Percentiles rank a stretch among this genome's conserved stretches.
phyloP scores from a whole-genome alignment of 2,329 filamentous ascomycete species.

The Colletotrichum trifolii region DNA sequence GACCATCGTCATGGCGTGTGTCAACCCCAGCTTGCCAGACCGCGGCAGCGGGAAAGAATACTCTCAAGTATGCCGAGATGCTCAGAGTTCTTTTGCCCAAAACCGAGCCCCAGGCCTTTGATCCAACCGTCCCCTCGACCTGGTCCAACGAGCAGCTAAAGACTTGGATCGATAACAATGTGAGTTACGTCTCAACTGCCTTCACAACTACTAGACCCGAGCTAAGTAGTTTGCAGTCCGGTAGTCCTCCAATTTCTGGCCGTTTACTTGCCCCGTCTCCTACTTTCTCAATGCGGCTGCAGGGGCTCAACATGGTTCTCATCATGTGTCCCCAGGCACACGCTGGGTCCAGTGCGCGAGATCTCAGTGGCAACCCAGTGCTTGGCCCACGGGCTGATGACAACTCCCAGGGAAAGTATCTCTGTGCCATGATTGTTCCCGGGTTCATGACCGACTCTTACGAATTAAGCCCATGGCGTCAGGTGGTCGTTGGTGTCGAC shows the following conservation, averaged over 20 bases:
- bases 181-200: slow-evolving; percentile 39
- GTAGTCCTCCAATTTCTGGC: slow-evolving; percentile 47
- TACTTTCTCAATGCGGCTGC: slow-evolving; percentile 29
- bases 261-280: slow-evolving; percentile 48
- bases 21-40: slow-evolving; percentile 59
- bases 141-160: slow-evolving; percentile 53
- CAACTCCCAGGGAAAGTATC: slow-evolving; percentile 39
- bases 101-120: slow-evolving; percentile 38
- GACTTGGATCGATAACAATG: slow-evolving; percentile 54
- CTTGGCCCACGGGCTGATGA: slow-evolving; percentile 24
- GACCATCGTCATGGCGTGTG: slow-evolving; percentile 59
- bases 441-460: slow-evolving; percentile 49
- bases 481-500: slow-evolving; percentile 46
- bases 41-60: slow-evolving; percentile 58
- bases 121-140: slow-evolving; percentile 46
- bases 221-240: slow-evolving; percentile 46
- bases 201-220: no score
- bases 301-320: slow-evolving; percentile 44
- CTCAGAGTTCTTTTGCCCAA: slow-evolving; percentile 52
- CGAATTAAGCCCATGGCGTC: slow-evolving; percentile 53
- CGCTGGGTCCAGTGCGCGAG: slow-evolving; percentile 37
- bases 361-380: slow-evolving; percentile 39
- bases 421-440: slow-evolving; percentile 51
- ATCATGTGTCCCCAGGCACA: slow-evolving; percentile 44
- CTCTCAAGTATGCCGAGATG: slow-evolving; percentile 60